Conservation (phyloP, 2,329 filamentous ascomycete species). For the Hortaea sp. region DNA sequence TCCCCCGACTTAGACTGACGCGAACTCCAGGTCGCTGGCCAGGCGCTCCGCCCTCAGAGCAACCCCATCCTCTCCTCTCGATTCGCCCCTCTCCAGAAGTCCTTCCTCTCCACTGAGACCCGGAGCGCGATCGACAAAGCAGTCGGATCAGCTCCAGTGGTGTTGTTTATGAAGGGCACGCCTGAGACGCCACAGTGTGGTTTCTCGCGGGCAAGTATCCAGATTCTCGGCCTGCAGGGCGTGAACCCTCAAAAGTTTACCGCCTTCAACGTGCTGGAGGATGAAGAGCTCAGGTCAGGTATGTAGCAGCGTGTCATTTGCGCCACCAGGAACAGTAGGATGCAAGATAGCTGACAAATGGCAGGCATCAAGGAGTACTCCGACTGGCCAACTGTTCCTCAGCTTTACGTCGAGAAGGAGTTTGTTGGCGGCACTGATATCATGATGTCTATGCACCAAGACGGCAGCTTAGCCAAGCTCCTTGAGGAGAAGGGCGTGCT, state of each 20-base stretch:
- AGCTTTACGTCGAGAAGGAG: conserved; percentile 90
- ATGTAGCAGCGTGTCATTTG: conserved; percentile 19
- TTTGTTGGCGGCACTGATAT: conserved; percentile 98
- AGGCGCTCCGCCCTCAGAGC: conserved; percentile 33
- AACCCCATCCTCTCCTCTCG: conserved; percentile 31
- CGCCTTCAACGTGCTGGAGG: conserved; percentile 96
- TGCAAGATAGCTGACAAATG: not conserved
- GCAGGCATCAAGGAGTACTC: conserved; percentile 97
- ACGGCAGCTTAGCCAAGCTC: conserved; percentile 82
- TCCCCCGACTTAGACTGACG: not conserved
- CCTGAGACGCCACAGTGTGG: conserved; percentile 93
- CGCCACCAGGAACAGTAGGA: not conserved
- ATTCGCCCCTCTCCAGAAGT: conserved; percentile 41
- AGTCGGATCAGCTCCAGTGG: conserved; percentile 76
- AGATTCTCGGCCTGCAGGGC: conserved; percentile 88
- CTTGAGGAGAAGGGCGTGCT: conserved; percentile 89
- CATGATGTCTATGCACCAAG: conserved; percentile 92
- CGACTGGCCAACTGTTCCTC: conserved; percentile 97
- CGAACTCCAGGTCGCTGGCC: conserved; percentile 33
- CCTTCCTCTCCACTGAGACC: conserved; percentile 72
- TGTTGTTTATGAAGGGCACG: conserved; percentile 99
- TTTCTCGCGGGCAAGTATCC: conserved; percentile 88
- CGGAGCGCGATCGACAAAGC: conserved; percentile 81
- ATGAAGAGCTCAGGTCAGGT: conserved; percentile 76
- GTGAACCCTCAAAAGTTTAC: conserved; percentile 93